Percentiles rank a stretch among this genome's conserved stretches.
Evolutionary conservation across 2,329 filamentous ascomycete genomes (phyloP).

Genomic region (Cladorrhinum sp.): DNA sequence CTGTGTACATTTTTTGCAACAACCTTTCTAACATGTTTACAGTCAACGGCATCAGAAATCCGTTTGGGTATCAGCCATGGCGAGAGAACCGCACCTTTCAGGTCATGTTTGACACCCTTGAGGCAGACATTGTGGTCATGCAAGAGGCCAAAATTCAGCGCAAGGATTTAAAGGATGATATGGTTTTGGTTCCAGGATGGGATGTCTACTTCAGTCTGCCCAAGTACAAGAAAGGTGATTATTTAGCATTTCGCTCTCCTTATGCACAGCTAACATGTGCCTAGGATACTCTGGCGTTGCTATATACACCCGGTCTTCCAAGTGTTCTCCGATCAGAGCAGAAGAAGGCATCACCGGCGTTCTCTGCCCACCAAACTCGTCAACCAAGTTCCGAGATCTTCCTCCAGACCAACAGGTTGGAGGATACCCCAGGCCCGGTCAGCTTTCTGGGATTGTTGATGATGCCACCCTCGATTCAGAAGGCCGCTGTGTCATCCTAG

Average conservation of each 20-base stretch:
- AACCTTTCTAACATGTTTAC: not conserved
- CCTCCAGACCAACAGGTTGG: conserved; percentile 75
- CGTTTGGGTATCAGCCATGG: conserved; percentile 84
- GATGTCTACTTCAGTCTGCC: conserved; percentile 95
- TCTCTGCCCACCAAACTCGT: conserved; percentile 69
- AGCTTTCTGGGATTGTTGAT: conserved; percentile 65
- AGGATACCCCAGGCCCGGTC: conserved; percentile 72
- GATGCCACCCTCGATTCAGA: conserved; percentile 78
- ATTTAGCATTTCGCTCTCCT: not conserved
- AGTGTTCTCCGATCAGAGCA: conserved; percentile 80
- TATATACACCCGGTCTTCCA: conserved; percentile 86
- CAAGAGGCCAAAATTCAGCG: conserved; percentile 96
- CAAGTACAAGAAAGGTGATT: conserved; percentile 80
- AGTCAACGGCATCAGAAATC: conserved; percentile 84
- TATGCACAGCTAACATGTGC: not conserved
- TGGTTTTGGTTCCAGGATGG: conserved; percentile 93
- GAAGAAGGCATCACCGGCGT: conserved; percentile 92
- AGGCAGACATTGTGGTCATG: conserved; percentile 90
- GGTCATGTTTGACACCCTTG: conserved; percentile 92
- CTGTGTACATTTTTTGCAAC: not conserved
- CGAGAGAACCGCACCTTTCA: conserved; percentile 66
- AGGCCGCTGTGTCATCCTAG: conserved; percentile 84
- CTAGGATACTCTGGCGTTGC: conserved; percentile 92
- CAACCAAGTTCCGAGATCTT: conserved; percentile 70
- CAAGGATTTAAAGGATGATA: conserved; percentile 89